These are phyloP conservation scores for Blakeslea trispora DNA, from an alignment of 371 early-diverging fungal species.

Conservation along the genomic window DNA sequence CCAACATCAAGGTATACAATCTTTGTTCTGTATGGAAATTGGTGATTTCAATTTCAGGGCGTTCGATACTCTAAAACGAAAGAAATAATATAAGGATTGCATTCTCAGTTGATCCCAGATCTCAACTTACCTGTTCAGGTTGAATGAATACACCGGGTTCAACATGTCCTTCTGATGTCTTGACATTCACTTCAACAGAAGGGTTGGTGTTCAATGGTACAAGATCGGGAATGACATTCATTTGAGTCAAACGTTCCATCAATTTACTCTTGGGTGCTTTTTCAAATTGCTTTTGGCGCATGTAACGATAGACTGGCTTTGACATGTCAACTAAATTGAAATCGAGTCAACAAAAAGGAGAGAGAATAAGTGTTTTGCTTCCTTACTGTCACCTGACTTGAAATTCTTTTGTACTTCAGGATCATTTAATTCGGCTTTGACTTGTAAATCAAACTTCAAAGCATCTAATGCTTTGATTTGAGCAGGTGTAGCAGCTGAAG, in stretches of 20 bases:
- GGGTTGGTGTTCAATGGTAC: slow-evolving; percentile 57
- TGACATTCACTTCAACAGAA: slow-evolving; percentile 51
- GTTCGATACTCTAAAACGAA: slow-evolving; percentile 48
- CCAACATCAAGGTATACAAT: slow-evolving; percentile 73
- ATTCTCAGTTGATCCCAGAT: no score
- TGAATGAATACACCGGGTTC: slow-evolving; percentile 62
- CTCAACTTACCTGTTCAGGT: slow-evolving; percentile 59
- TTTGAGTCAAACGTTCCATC: slow-evolving; percentile 76
- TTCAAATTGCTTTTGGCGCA: slow-evolving; percentile 67
- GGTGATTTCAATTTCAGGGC: slow-evolving; percentile 59
- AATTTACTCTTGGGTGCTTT: slow-evolving; percentile 63
- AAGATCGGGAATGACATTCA: slow-evolving; percentile 81
- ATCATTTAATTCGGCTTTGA: slow-evolving; percentile 73
- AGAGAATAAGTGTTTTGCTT: no score
- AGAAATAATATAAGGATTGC: not conserved
- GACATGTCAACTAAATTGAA: slow-evolving; percentile 74
- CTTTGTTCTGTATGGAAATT: slow-evolving; percentile 70
- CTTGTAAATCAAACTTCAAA: slow-evolving; percentile 63
- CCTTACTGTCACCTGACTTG: slow-evolving; percentile 54
- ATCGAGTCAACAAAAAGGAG: no score
- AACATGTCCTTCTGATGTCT: slow-evolving; percentile 38
- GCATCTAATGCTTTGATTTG: slow-evolving; percentile 58
- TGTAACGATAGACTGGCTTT: slow-evolving; percentile 72
- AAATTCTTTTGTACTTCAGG: slow-evolving; percentile 73
- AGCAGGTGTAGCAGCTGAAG: slow-evolving; percentile 45